phyloP scores from a whole-genome alignment of 805 yeast species.

The Millerago galiae region DNA sequence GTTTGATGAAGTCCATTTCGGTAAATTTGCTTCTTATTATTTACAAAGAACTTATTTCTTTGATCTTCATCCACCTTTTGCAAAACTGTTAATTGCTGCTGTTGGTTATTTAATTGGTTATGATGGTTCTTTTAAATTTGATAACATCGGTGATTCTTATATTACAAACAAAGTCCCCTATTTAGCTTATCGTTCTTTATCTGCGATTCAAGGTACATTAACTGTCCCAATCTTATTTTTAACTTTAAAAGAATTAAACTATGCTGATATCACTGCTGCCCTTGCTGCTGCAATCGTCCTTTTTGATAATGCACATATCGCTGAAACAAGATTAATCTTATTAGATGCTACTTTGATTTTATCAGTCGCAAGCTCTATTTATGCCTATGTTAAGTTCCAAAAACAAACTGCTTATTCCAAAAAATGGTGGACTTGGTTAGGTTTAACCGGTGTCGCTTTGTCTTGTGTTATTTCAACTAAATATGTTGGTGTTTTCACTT shows the following conservation, averaged over 20 bases:
- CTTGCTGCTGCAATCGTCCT: constrained; percentile 71
- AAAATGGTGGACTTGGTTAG: constrained; percentile 86
- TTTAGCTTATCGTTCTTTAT: constrained; percentile 70
- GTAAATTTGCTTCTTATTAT: constrained; percentile 80
- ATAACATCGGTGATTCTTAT: constrained; percentile 80
- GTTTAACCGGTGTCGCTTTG: constrained; percentile 74
- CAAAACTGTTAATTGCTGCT: constrained; percentile 83
- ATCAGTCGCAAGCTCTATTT: constrained; percentile 76
- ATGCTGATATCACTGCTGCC: constrained; percentile 71
- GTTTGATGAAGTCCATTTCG: constrained; percentile 84
- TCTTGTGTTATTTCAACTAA: constrained; percentile 93
- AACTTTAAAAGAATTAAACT: constrained; percentile 81
- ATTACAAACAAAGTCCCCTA: constrained; percentile 78
- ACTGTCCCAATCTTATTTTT: constrained; percentile 80
- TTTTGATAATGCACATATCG: constrained; percentile 84
- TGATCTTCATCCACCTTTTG: constrained; percentile 98
- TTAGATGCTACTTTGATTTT: constrained; percentile 86
- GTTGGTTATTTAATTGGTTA: constrained; percentile 88
- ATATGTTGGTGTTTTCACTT: constrained; percentile 93
- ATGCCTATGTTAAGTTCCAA: constrained; percentile 72
- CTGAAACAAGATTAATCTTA: constrained; percentile 84
- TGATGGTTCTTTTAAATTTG: constrained; percentile 89
- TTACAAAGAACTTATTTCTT: constrained; percentile 87
- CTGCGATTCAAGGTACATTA: constrained; percentile 74
- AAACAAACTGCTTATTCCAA: constrained; percentile 58